Base-by-base conservation (phyloP, 75 land plant species). In the Chamaecyparis obtusa region DNA sequence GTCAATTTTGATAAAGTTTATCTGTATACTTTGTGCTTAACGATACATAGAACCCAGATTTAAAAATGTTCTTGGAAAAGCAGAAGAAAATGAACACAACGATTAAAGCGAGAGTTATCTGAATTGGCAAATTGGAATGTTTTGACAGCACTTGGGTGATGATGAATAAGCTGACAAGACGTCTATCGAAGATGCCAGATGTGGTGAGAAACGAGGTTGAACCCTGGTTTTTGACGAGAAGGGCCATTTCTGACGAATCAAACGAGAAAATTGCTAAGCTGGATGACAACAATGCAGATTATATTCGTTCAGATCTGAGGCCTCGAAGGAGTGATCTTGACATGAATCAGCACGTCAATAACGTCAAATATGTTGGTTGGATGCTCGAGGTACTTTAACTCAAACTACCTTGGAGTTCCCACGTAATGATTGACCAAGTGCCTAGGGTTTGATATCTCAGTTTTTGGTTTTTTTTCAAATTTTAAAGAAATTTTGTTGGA, bases 161-260 rank as follows among this genome's bases (percentile, higher is more conserved):
- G 76, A 74, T 74, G 97, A 96, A 96, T 84, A 94, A 91, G 80
- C 39, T 85, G 48, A 97, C 99, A 16, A 91, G 99, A 78, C 91
- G 88, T 43, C 86, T 96, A 8, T 93, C 96, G 9, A 97, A 95
- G 93, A 92, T 97, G 19, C 98, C 98, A 39, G 94, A 95, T 36
- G 96, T 92, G 78, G 99, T 95, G 21, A 76, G 96, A 64, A 87
- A 82, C 39, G 91, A 90, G 49, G 87, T 89, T 11, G 82, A 75
- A 7, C 88, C 90, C 17, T 89, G 54, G 76, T 89, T 83, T 71
- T 27, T 89, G 30, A 41, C 82, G 19, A 80, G 90, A 71, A 87
- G 85, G 30, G 89, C 90, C 21, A 87, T 89, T 83, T 57, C 46
- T 51, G 89, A 89, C 24, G 83, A 33, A n/a, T 46, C 86, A 46